phyloP scores from a whole-genome alignment of 352 stramenopile genomes.

The Lagenidium giganteum region DNA sequence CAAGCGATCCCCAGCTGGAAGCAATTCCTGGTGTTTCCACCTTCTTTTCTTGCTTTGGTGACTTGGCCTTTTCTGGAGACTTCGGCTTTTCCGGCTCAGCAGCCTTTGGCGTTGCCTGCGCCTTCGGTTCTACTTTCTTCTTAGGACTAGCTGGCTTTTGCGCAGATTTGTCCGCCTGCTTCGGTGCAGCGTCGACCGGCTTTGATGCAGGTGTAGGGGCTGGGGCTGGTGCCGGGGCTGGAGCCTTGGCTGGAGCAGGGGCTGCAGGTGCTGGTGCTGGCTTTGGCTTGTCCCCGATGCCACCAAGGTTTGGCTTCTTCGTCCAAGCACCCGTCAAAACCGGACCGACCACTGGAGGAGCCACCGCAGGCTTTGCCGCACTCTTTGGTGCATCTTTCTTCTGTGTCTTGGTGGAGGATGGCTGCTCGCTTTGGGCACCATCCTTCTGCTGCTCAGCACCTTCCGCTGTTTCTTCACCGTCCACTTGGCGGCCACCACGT shows the following conservation, averaged over 20 bases:
- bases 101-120: conserved; percentile 22
- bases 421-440: conserved; percentile 25
- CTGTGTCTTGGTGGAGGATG: no score
- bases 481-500: conserved; percentile 17
- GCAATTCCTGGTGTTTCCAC: conserved; percentile 43
- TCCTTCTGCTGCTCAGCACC: conserved; percentile 35
- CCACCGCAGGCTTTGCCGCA: no score
- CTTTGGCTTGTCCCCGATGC: conserved; percentile 26
- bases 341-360: conserved; percentile 40
- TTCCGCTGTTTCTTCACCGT: conserved; percentile 35
- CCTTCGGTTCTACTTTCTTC: conserved; percentile 38
- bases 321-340: conserved; percentile 67
- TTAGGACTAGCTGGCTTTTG: conserved; percentile 31
- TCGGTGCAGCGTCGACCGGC: no score
- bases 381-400: no score
- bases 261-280: conserved; percentile 17
- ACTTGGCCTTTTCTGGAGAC: conserved; percentile 8
- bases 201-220: conserved; percentile 15
- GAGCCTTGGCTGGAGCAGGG: conserved; percentile 5
- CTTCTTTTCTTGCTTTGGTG: conserved; percentile 34
- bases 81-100: conserved; percentile 17
- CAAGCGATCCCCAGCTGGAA: conserved; percentile 55
- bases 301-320: conserved; percentile 63
- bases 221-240: no score
- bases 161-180: no score